phyloP scores from a whole-genome alignment of 331 rosid species.

The Dryas integrifolia region DNA sequence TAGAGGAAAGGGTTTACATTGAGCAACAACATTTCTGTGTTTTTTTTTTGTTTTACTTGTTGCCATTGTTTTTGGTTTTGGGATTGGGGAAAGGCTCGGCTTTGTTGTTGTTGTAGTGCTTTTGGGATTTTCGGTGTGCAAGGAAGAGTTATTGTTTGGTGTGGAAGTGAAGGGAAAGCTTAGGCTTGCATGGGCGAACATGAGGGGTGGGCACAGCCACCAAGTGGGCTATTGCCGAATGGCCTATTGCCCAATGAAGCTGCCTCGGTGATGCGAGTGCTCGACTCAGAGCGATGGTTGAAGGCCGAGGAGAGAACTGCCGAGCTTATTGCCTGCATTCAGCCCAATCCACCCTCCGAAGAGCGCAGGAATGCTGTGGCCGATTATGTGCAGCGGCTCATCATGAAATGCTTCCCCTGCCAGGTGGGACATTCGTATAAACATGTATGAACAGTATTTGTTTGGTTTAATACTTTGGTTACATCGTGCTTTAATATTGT shows the following conservation, averaged over 20 bases:
- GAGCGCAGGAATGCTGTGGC: constrained; percentile 80
- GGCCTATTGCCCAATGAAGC: constrained; percentile 88
- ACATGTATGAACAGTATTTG: not conserved
- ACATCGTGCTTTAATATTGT: constrained; percentile 10
- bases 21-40: constrained; percentile 4
- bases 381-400: constrained; percentile 70
- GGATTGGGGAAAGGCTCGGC: constrained; percentile 15
- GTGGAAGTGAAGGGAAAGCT: constrained; percentile 25
- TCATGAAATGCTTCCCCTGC: constrained; percentile 80
- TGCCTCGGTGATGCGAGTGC: constrained; percentile 65
- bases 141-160: constrained; percentile 1
- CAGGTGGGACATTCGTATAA: constrained; percentile 49
- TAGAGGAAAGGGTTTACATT: constrained; percentile 14
- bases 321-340: constrained; percentile 89
- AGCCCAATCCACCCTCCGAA: constrained; percentile 87
- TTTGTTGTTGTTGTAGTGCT: constrained; percentile 1
- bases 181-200: constrained; percentile 92
- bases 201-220: constrained; percentile 88
- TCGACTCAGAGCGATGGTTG: constrained; percentile 73
- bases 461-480: not conserved
- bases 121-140: constrained; percentile 7
- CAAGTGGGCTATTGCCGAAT: constrained; percentile 85
- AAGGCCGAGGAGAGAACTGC: constrained; percentile 87
- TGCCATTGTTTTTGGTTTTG: constrained; percentile 10
- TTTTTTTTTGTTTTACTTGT: not conserved